Conservation (phyloP, 2,329 filamentous ascomycete species). For the Clarireedia homoeocarpa region DNA sequence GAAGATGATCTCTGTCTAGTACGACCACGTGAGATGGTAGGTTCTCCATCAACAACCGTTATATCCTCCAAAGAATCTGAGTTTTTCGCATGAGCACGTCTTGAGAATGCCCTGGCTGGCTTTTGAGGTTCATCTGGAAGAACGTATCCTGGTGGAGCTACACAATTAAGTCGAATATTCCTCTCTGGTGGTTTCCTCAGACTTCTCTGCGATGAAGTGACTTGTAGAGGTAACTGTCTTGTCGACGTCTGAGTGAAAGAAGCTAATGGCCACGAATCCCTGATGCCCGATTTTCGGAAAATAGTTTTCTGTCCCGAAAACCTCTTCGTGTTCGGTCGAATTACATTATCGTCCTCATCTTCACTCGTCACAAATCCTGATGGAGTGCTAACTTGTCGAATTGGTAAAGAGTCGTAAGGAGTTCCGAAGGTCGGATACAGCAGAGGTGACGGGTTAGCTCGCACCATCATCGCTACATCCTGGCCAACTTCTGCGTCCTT, state of each 20-base stretch:
- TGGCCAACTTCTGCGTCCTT: background rate
- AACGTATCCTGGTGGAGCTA: constrained; percentile 24
- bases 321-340: constrained; percentile 10
- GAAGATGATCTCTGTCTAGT: background rate
- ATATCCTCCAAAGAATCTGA: constrained; percentile 6
- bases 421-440: background rate
- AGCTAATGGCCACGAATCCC: constrained; percentile 26
- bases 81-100: background rate
- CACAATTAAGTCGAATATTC: constrained; percentile 17
- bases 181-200: constrained; percentile 2
- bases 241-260: constrained; percentile 11
- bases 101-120: constrained; percentile 12
- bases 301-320: constrained; percentile 9
- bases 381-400: background rate
- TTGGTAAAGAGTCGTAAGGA: constrained; percentile 1
- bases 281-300: constrained; percentile 17
- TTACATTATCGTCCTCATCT: constrained; percentile 5
- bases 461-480: background rate
- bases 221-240: constrained; percentile 1
- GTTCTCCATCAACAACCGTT: background rate
- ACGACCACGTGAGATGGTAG: background rate
- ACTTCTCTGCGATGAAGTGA: constrained; percentile 2
- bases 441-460: background rate
- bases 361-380: background rate
- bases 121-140: constrained; percentile 14